Base-by-base conservation (phyloP, 306 rosid species). In the Glycine soja region DNA sequence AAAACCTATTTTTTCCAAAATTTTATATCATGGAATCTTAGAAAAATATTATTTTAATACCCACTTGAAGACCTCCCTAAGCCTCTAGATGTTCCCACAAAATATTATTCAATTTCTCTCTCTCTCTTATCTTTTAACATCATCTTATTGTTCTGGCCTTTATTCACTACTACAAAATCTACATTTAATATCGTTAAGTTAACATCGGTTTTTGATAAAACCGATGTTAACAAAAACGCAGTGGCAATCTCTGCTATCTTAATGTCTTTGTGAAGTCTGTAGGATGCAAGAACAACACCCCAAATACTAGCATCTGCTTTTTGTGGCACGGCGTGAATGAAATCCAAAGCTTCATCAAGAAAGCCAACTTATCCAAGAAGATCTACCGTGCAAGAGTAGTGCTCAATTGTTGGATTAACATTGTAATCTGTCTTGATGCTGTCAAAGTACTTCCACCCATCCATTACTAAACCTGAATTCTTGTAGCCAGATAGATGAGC, bases 261-360 rank as follows among this genome's bases (percentile, higher is more conserved):
- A 63, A 87, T 8, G 76, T 92, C 86, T 42, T 73, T 83, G 63
- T 90, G 89, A 81, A 66, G 85, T 74, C 83, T 45, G 64, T 90
- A 84, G 47, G 91, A 85, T 56, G 86, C 80, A 56, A 92, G 94
- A 86, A 92, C 81, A 73, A 90, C 89, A 46, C 94, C 94, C 94
- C 94, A 92, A 62, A 89, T 77, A 45, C 87, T 87, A 61, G 91
- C 92, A 75, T 92, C 94, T 10, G 85, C 88, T 52, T 87, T 79
- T 18, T 87, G 38, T 61, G 91, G 90, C 94, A 90, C 86, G 6
- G 56, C 76, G 71, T 86, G 67, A 79, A 90, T 86, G 56, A 92
- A 90, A 81, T 92, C 87, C 87, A 82, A 85, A 52, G 97, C 97
- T 83, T 92, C 92, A 64, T 90, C 97, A 62, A 92, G 89, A 92